Evolutionary conservation across 495 filamentous ascomycete genomes (phyloP), one percentile per base, ranked within the genome.

Genomic region (Mytilinidion resinicola): DNA sequence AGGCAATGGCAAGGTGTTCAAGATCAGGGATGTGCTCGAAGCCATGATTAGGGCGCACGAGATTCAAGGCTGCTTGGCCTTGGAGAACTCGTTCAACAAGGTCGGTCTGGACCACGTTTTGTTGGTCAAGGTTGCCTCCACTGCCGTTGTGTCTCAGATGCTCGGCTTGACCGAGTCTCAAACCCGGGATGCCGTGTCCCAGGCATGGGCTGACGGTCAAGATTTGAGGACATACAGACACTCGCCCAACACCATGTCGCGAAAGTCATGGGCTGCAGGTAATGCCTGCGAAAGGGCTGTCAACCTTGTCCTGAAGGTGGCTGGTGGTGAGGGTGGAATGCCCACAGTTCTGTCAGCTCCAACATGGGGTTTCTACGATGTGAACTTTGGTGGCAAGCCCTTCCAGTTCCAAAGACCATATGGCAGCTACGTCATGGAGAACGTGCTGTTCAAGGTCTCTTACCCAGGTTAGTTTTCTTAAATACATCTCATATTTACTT

Each of bases 11-110:
- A 92, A 88, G 80, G 82, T 89, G 65, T 79, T 95, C 63, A 95
- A 84, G 60, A 76, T 96, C 64, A 85, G 83, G 67, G 92, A 97
- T 64, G 86, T 98, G 25, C 81, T 98, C 59, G 93, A 97, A 80
- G 91, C 83, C 56, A 97, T 98, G 93, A 96, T 98, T 80, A 96
- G 95, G 81, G 93, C 93, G 64, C 93, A 98, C 76, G 93, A 98
- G 74, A 97, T 98, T 68, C 93, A 98, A 79, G 93, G 93, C 70
- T 95, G 91, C 73, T 77, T 98, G 66, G 93, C 93, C 17, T 79
- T 98, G 57, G 87, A 96, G 74, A 98, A 98, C 78, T 96, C 90
- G 53, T 98, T 81, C 83, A 98, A 98, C 79, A 95, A 95, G 73
- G 95, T 96, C 65, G 93, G 93, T 41, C 79, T 98, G 55, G 93